These are phyloP conservation scores for Penicillium egyptiacum DNA, from an alignment of 495 filamentous ascomycete genomes.

Conservation along the genomic window DNA sequence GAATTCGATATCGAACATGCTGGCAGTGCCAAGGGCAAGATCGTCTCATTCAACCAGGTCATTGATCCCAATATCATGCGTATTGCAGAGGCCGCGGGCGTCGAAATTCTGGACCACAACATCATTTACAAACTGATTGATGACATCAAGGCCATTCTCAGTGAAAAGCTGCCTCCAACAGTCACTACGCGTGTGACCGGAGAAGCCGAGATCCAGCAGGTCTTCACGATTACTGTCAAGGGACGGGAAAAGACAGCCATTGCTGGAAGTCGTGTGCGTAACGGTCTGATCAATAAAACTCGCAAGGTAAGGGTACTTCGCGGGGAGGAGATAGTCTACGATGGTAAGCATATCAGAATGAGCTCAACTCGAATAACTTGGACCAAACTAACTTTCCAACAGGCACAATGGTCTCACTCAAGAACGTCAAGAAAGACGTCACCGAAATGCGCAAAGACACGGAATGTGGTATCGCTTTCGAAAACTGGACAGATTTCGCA, in stretches of 20 bases:
- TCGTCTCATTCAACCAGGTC: conserved; percentile 85
- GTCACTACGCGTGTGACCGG: conserved; percentile 70
- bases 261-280: conserved; percentile 85
- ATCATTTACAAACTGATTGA: conserved; percentile 92
- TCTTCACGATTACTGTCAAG: conserved; percentile 82
- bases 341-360: conserved; percentile 61
- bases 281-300: conserved; percentile 65
- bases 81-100: conserved; percentile 66
- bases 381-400: conserved; percentile 9
- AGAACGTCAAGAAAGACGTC: conserved; percentile 89
- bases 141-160: conserved; percentile 69
- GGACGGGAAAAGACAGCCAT: conserved; percentile 66
- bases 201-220: conserved; percentile 81
- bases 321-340: conserved; percentile 66
- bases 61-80: conserved; percentile 66
- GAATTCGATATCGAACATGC: conserved; percentile 91
- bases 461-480: conserved; percentile 90
- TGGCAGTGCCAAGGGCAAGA: conserved; percentile 61
- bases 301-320: conserved; percentile 71
- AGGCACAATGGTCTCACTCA: conserved; percentile 79
- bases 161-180: conserved; percentile 62
- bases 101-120: conserved; percentile 79
- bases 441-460: conserved; percentile 83
- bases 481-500: conserved; percentile 72
- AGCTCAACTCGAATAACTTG: background rate